Conservation (phyloP, 176 grass and related monocot genomes). For the Oryza glaberrima region DNA sequence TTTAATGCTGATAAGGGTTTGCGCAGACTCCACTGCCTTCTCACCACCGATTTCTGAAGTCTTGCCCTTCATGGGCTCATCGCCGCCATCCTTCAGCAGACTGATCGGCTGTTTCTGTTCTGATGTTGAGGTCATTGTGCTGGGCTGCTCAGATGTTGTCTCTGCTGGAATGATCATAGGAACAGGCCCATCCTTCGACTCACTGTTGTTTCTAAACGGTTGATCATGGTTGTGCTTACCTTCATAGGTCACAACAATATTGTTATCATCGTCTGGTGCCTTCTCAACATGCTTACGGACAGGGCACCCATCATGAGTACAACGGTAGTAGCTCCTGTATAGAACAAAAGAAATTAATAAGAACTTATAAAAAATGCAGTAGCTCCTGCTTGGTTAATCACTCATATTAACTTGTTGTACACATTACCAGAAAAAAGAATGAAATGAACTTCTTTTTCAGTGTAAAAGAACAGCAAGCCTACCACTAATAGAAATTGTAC, state of each 20-base stretch:
- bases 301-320: conserved; percentile 91
- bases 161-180: conserved; percentile 38
- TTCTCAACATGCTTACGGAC: conserved; percentile 98
- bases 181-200: conserved; percentile 37
- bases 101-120: conserved; percentile 45
- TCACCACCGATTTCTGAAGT: conserved; percentile 63
- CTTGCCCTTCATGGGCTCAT: conserved; percentile 31
- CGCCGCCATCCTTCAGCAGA: conserved; percentile 37
- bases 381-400: background rate
- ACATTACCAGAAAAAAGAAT: background rate
- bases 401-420: background rate
- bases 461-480: background rate
- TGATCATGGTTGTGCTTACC: conserved; percentile 92
- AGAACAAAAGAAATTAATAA: background rate
- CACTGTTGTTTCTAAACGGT: conserved; percentile 50
- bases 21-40: conserved; percentile 66
- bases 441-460: background rate
- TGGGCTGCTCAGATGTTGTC: conserved; percentile 40
- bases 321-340: conserved; percentile 97
- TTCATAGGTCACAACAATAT: conserved; percentile 95
- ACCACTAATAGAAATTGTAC: conserved; percentile 27
- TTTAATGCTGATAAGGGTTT: conserved; percentile 69
- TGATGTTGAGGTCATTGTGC: conserved; percentile 3
- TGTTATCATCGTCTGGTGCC: conserved; percentile 73
- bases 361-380: background rate